phyloP scores from a whole-genome alignment of 306 rosid genomes.

The Pachyrhizus erosus region DNA sequence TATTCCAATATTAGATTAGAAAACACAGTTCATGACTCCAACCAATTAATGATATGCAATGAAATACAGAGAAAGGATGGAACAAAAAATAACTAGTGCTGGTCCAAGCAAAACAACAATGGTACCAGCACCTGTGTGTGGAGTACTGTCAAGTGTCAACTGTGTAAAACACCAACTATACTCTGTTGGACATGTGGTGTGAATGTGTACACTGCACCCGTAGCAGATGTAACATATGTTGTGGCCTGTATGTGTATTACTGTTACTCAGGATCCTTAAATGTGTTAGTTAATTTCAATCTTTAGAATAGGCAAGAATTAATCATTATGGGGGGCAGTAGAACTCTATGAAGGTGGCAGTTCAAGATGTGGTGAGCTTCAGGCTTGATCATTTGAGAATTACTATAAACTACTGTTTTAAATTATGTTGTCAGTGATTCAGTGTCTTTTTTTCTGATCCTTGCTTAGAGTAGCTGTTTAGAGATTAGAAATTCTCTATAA shows the following conservation, averaged over 20 bases:
- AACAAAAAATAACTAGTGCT: too few species aligned
- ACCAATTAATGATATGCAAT: too few species aligned
- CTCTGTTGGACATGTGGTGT: too few species aligned
- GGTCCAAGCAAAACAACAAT: background rate
- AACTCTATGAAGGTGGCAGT: background rate
- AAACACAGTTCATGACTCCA: too few species aligned
- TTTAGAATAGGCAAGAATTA: background rate
- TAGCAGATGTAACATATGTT: too few species aligned
- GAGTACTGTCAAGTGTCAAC: too few species aligned
- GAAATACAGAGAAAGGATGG: too few species aligned
- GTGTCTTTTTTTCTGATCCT: background rate
- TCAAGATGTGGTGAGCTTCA: background rate
- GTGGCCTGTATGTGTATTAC: too few species aligned
- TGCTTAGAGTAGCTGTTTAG: background rate
- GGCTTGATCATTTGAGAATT: background rate
- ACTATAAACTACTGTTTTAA: background rate
- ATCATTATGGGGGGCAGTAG: background rate
- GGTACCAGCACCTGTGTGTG: background rate
- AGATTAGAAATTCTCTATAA: background rate
- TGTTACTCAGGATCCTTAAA: too few species aligned
- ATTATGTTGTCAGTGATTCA: background rate
- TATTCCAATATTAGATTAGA: too few species aligned
- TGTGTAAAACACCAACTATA: too few species aligned
- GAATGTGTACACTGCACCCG: too few species aligned
- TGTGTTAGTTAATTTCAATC: background rate